Conservation (phyloP, 768 basidiomycete genomes). For the Tricholoma bakamatsutake region DNA sequence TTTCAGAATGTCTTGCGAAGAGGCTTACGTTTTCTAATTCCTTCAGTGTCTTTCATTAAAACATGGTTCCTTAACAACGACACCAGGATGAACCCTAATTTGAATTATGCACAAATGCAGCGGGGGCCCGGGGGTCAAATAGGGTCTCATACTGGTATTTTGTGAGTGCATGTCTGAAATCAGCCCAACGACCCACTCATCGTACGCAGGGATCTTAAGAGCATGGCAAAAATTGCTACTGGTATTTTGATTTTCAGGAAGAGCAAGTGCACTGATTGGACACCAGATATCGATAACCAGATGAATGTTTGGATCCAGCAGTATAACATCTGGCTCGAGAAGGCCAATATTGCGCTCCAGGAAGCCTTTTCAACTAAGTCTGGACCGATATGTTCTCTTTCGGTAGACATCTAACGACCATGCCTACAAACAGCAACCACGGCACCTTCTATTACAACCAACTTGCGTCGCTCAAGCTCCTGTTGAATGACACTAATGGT, state of each 20-base stretch:
- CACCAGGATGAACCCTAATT: conserved; percentile 60
- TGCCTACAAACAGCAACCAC: conserved; percentile 44
- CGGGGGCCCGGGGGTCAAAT: conserved; percentile 32
- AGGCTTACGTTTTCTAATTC: background rate
- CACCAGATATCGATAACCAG: conserved; percentile 39
- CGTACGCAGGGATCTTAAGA: conserved; percentile 44
- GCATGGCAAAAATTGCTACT: conserved; percentile 47
- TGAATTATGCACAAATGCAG: conserved; percentile 51
- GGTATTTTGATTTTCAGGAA: conserved; percentile 50
- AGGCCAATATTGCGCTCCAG: conserved; percentile 38
- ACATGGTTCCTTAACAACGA: conserved; percentile 55
- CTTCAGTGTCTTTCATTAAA: conserved; percentile 37
- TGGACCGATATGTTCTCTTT: conserved; percentile 8
- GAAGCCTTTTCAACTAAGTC: conserved; percentile 48
- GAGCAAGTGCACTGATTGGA: conserved; percentile 47
- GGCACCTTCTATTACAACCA: conserved; percentile 62
- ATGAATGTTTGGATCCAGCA: conserved; percentile 46
- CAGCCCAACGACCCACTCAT: background rate
- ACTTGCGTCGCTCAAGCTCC: conserved; percentile 47
- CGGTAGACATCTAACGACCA: background rate
- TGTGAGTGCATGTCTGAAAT: conserved; percentile 29
- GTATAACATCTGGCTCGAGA: conserved; percentile 54
- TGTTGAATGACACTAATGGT: conserved; percentile 44
- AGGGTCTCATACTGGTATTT: conserved; percentile 48
- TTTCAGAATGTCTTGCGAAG: too few species aligned